phyloP scores from a whole-genome alignment of 192 early-diverging fungal genomes.

The Cladochytrium replicatum region DNA sequence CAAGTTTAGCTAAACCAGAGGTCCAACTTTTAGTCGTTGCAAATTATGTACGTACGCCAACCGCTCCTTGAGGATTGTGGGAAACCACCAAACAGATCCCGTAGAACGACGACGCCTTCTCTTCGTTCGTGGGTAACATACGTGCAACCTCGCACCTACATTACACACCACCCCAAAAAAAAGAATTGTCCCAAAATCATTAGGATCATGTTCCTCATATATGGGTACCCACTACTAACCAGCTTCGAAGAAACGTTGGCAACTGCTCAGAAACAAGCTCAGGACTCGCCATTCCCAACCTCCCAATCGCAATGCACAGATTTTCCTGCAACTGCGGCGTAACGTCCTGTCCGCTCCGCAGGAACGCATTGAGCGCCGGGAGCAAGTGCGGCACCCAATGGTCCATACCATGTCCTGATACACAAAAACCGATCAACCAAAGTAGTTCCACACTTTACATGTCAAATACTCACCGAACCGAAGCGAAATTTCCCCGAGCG shows the following conservation, averaged over 20 bases:
- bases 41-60: not conserved
- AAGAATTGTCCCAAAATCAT: not conserved
- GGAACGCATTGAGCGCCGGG: constrained; percentile 72
- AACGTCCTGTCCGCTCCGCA: constrained; percentile 58
- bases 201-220: too few relatives aligned
- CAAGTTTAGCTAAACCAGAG: not conserved
- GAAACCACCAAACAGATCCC: constrained; percentile 91
- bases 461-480: constrained; percentile 44
- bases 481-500: constrained; percentile 91
- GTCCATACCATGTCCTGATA: constrained; percentile 58
- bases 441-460: constrained; percentile 9
- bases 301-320: constrained; percentile 94
- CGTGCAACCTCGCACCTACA: constrained; percentile 51
- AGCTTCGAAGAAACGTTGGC: constrained; percentile 68
- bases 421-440: not conserved
- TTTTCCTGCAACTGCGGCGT: constrained; percentile 78
- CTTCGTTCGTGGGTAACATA: constrained; percentile 83
- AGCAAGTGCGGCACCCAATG: constrained; percentile 73
- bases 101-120: constrained; percentile 93
- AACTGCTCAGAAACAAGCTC: constrained; percentile 75
- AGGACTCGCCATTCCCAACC: constrained; percentile 83
- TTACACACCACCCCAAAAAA: not conserved
- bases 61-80: constrained; percentile 67
- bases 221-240: constrained; percentile 63
- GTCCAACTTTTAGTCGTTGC: too few relatives aligned